phyloP scores from a whole-genome alignment of 306 rosid species.

The Cucurbita argyrosperma region DNA sequence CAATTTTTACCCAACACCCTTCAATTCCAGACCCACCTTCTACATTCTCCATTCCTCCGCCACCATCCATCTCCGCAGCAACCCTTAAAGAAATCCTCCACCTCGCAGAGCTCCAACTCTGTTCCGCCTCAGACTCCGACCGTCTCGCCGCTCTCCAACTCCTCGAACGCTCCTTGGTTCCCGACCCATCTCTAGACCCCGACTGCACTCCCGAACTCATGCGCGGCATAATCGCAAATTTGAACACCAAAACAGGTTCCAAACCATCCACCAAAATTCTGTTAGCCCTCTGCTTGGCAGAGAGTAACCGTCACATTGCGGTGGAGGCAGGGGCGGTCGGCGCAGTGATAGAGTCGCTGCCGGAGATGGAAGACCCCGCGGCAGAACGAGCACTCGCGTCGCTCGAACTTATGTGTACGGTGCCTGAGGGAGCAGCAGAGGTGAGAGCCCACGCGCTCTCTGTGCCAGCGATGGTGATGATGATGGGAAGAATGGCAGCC shows the following conservation, averaged over 20 bases:
- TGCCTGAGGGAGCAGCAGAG: slow-evolving; percentile 69
- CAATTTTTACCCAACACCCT: slow-evolving; percentile 3
- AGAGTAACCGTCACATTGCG: slow-evolving; percentile 62
- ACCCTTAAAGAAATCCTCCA: slow-evolving; percentile 63
- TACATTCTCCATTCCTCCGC: slow-evolving; percentile 5
- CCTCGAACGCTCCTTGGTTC: slow-evolving; percentile 64
- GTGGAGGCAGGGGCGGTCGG: slow-evolving; percentile 68
- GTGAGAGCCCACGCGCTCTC: slow-evolving; percentile 71
- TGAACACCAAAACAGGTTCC: slow-evolving; percentile 23
- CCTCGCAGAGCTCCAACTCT: slow-evolving; percentile 54
- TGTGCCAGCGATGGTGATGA: slow-evolving; percentile 76
- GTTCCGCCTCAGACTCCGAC: slow-evolving; percentile 32
- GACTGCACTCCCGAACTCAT: slow-evolving; percentile 61
- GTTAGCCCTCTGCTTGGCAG: slow-evolving; percentile 69
- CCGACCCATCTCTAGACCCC: slow-evolving; percentile 60
- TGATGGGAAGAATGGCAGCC: slow-evolving; percentile 72
- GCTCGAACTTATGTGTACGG: slow-evolving; percentile 71
- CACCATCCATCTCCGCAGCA: slow-evolving; percentile 18
- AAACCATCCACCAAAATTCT: slow-evolving; percentile 50
- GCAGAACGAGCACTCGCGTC: slow-evolving; percentile 77
- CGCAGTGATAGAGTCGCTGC: slow-evolving; percentile 49
- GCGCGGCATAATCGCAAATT: slow-evolving; percentile 33
- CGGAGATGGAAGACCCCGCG: slow-evolving; percentile 52
- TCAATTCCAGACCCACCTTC: slow-evolving; percentile 10
- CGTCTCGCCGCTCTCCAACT: slow-evolving; percentile 50